Conservation (phyloP, 352 stramenopile species). For the Globisporangium acanthophoron region DNA sequence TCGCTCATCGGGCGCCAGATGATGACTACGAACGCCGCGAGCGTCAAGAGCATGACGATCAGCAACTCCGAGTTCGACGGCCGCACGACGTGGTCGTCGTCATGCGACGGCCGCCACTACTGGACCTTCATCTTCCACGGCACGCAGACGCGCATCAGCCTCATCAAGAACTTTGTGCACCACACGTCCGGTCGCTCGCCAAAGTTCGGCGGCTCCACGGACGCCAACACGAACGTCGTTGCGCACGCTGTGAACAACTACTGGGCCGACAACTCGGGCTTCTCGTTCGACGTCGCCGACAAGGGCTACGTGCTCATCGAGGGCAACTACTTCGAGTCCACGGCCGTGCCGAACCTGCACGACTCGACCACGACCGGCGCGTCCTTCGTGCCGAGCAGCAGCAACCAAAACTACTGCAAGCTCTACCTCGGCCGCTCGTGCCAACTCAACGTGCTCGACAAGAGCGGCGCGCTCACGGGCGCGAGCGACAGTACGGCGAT, state of each 20-base stretch:
- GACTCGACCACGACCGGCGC: conserved; percentile 6
- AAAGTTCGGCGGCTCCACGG: conserved; percentile 18
- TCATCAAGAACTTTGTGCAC: conserved; percentile 34
- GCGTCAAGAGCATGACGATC: conserved; percentile 29
- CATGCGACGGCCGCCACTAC: conserved; percentile 35
- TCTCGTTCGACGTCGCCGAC: conserved; percentile 15
- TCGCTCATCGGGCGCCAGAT: conserved; percentile 23
- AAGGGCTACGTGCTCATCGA: conserved; percentile 14
- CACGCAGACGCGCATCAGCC: conserved; percentile 20
- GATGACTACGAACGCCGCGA: conserved; percentile 22
- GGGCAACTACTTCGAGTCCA: conserved; percentile 11
- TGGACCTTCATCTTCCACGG: conserved; percentile 31
- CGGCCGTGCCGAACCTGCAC: background rate
- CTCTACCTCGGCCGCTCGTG: conserved; percentile 2
- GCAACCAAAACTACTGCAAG: conserved; percentile 1
- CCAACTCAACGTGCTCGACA: conserved; percentile 1
- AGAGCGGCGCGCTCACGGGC: background rate
- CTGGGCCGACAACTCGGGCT: conserved; percentile 16
- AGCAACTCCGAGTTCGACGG: conserved; percentile 34
- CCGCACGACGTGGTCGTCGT: conserved; percentile 19
- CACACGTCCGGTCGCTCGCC: conserved; percentile 28
- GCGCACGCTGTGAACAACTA: conserved; percentile 19
- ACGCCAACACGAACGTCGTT: conserved; percentile 14
- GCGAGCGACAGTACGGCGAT: background rate
- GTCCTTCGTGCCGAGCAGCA: background rate